phyloP scores from a whole-genome alignment of 768 basidiomycete genomes.

The Auriscalpium orientale region DNA sequence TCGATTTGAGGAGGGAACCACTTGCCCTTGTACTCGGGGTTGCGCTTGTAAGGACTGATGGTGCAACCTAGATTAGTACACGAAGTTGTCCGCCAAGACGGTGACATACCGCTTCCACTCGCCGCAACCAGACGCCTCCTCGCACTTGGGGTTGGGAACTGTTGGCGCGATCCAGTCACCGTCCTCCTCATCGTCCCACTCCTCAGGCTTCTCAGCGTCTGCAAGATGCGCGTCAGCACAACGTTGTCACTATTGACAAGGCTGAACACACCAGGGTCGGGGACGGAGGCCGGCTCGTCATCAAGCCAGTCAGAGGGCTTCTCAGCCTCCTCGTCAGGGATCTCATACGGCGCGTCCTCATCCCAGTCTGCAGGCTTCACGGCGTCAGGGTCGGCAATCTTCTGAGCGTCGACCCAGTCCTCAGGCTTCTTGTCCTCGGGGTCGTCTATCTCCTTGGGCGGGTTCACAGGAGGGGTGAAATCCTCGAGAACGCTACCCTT shows the following conservation, averaged over 20 bases:
- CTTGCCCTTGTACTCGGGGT: conserved; percentile 96
- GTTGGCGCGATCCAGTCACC: conserved; percentile 96
- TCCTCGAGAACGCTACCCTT: conserved; percentile 85
- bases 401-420: conserved; percentile 88
- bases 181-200: conserved; percentile 99
- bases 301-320: conserved; percentile 97
- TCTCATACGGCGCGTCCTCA: conserved; percentile 91
- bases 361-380: conserved; percentile 97
- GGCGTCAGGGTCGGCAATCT: conserved; percentile 79
- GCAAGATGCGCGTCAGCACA: not conserved
- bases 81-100: not conserved
- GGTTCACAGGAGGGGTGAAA: conserved; percentile 91
- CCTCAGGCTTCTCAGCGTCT: conserved; percentile 91
- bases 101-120: conserved; percentile 74
- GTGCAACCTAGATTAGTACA: not conserved
- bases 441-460: conserved; percentile 88
- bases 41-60: conserved; percentile 72
- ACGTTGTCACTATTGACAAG: not conserved
- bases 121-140: conserved; percentile 88
- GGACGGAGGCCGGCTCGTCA: conserved; percentile 68
- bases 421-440: conserved; percentile 83
- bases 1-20: conserved; percentile 93
- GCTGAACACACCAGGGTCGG: conserved; percentile 68
- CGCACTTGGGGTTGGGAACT: conserved; percentile 84
- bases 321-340: conserved; percentile 76